phyloP scores from a whole-genome alignment of 371 early-diverging fungal species.

The Lichtheimia hyalospora region DNA sequence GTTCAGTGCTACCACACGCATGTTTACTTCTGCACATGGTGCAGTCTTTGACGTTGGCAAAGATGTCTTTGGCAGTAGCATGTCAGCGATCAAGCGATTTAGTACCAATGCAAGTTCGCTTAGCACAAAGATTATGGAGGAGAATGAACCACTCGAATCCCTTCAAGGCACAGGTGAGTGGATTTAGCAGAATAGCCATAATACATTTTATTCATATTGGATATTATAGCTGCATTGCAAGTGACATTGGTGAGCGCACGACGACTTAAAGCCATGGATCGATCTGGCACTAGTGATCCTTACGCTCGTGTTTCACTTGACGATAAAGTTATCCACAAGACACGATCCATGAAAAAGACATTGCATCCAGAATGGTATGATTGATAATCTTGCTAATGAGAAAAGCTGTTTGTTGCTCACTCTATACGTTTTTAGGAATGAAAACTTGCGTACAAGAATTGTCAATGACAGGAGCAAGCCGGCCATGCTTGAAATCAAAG shows the following conservation, averaged over 20 bases:
- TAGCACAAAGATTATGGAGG: neutral
- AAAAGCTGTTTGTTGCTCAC: neutral
- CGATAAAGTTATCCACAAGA: conserved; percentile 69
- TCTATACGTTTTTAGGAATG: conserved; percentile 9
- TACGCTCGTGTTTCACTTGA: conserved; percentile 57
- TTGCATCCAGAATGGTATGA: conserved; percentile 65
- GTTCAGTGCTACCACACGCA: conserved; percentile 41
- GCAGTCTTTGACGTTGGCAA: conserved; percentile 27
- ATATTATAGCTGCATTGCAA: conserved; percentile 24
- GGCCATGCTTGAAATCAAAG: conserved; percentile 49
- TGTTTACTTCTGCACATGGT: conserved; percentile 38
- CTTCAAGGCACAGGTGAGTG: too few species aligned
- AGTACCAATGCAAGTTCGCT: conserved; percentile 3
- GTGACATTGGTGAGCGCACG: conserved; percentile 55
- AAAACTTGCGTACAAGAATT: conserved; percentile 29
- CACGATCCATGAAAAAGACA: conserved; percentile 77
- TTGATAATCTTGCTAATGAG: too few species aligned
- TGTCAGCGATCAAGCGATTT: conserved; percentile 14
- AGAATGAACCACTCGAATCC: too few species aligned
- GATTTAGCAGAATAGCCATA: too few species aligned
- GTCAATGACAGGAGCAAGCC: conserved; percentile 20
- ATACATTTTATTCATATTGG: too few species aligned
- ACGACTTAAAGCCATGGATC: conserved; percentile 59
- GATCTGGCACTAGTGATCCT: conserved; percentile 63
- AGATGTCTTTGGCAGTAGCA: conserved; percentile 25